Conservation (phyloP, 2,329 filamentous ascomycete species). For the Phyllosticta citrichinensis region DNA sequence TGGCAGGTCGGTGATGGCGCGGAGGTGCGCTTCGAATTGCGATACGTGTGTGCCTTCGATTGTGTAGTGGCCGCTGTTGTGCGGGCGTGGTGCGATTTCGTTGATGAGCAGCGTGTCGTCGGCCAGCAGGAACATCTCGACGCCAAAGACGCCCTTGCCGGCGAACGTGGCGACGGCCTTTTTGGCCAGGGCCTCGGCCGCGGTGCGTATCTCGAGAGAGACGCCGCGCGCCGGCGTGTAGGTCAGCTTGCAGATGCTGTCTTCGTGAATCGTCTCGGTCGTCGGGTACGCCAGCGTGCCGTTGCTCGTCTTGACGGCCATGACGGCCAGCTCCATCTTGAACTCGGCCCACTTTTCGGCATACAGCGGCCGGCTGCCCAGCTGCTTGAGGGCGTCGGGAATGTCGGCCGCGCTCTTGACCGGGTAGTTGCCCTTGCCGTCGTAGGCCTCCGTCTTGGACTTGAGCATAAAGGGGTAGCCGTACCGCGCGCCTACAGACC, state of each 20-base stretch:
- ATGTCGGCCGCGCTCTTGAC: slow-evolving; percentile 52
- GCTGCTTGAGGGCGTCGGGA: slow-evolving; percentile 55
- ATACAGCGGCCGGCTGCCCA: slow-evolving; percentile 62
- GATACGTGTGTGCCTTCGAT: slow-evolving; percentile 86
- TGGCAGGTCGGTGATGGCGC: slow-evolving; percentile 66
- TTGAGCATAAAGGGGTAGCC: slow-evolving; percentile 91
- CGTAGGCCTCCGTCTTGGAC: slow-evolving; percentile 80
- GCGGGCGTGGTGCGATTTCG: slow-evolving; percentile 72
- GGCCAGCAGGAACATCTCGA: slow-evolving; percentile 84
- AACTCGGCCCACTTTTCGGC: slow-evolving; percentile 87
- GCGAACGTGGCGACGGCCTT: slow-evolving; percentile 70
- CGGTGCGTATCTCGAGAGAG: slow-evolving; percentile 46
- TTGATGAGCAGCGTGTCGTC: slow-evolving; percentile 64
- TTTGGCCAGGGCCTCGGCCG: slow-evolving; percentile 66
- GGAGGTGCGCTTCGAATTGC: slow-evolving; percentile 85
- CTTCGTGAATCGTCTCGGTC: slow-evolving; percentile 90
- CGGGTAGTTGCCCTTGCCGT: slow-evolving; percentile 69
- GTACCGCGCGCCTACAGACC: slow-evolving; percentile 51
- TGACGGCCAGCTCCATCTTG: slow-evolving; percentile 78
- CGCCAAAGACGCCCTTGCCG: slow-evolving; percentile 89
- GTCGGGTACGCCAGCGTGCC: slow-evolving; percentile 67
- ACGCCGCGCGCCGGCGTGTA: slow-evolving; percentile 75
- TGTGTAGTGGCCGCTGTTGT: slow-evolving; percentile 92
- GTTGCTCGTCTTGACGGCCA: slow-evolving; percentile 86
- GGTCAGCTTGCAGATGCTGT: slow-evolving; percentile 88